A percentile compares a stretch with the other conserved stretches of the same genome.
Evolutionary conservation across 2,329 filamentous ascomycete species (phyloP).

Genomic region (Arthrobotrys megalospora): DNA sequence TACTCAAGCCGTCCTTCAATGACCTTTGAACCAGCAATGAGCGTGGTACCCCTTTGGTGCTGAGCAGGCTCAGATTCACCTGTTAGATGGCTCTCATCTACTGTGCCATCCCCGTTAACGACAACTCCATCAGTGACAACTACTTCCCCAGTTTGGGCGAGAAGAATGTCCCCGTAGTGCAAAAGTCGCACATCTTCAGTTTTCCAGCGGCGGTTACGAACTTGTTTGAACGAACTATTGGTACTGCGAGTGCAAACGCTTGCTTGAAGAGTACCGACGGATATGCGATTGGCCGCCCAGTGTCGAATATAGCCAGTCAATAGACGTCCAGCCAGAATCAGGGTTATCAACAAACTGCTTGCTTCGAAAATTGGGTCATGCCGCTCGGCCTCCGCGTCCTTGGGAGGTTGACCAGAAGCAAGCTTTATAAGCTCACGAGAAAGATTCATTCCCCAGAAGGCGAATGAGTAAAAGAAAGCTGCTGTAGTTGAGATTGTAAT

Average conservation of each 20-base stretch:
- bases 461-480: slow-evolving; percentile 76
- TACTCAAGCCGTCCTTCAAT: slow-evolving; percentile 72
- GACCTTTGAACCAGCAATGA: slow-evolving; percentile 77
- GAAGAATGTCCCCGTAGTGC: slow-evolving; percentile 80
- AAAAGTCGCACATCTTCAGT: slow-evolving; percentile 76
- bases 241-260: slow-evolving; percentile 61
- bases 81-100: slow-evolving; percentile 84
- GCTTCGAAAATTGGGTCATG: slow-evolving; percentile 73
- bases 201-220: slow-evolving; percentile 49
- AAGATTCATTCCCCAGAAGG: slow-evolving; percentile 70
- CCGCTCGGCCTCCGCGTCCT: slow-evolving; percentile 63
- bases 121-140: slow-evolving; percentile 81
- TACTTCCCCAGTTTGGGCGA: slow-evolving; percentile 73
- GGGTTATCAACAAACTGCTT: slow-evolving; percentile 74
- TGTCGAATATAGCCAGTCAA: slow-evolving; percentile 72
- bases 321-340: slow-evolving; percentile 74
- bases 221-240: slow-evolving; percentile 20
- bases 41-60: slow-evolving; percentile 71
- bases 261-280: slow-evolving; percentile 70
- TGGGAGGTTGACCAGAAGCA: slow-evolving; percentile 66
- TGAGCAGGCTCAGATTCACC: slow-evolving; percentile 77
- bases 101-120: slow-evolving; percentile 75
- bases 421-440: slow-evolving; percentile 62
- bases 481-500: slow-evolving; percentile 78
- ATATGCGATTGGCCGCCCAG: slow-evolving; percentile 73